phyloP scores from a whole-genome alignment of 441 rosid species.

The Arabidopsis lyrata region DNA sequence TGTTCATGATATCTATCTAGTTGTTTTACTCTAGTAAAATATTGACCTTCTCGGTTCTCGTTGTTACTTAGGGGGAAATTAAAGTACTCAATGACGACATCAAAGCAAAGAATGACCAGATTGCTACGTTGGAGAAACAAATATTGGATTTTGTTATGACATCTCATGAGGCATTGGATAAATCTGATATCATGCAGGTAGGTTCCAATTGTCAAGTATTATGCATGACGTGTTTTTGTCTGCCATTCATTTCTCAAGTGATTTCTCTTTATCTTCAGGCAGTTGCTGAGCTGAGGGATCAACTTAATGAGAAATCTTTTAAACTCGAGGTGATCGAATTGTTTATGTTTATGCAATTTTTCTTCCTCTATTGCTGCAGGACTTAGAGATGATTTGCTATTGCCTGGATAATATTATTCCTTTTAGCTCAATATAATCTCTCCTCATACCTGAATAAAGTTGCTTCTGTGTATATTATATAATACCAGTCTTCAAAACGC shows the following conservation, averaged over 20 bases:
- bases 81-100: conserved; percentile 71
- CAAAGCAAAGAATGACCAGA: conserved; percentile 77
- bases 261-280: conserved; percentile 56
- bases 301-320: conserved; percentile 88
- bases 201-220: conserved; percentile 36
- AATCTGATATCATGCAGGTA: conserved; percentile 71
- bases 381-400: conserved; percentile 12
- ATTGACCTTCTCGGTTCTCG: conserved; percentile 39
- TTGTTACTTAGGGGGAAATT: conserved; percentile 68
- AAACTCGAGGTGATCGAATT: conserved; percentile 85
- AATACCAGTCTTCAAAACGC: conserved; percentile 16
- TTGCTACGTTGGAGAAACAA: conserved; percentile 79
- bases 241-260: conserved; percentile 27
- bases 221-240: conserved; percentile 31
- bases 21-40: conserved; percentile 35
- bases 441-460: background rate
- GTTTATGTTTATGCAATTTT: conserved; percentile 20
- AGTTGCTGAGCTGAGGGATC: conserved; percentile 75
- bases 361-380: conserved; percentile 12
- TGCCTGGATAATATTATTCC: background rate
- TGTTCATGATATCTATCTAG: conserved; percentile 33
- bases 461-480: background rate
- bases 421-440: background rate
- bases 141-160: conserved; percentile 66
- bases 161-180: conserved; percentile 70